These are phyloP conservation scores for Tothia fuscella DNA, from an alignment of 2,329 filamentous ascomycete species.

Conservation along the genomic window DNA sequence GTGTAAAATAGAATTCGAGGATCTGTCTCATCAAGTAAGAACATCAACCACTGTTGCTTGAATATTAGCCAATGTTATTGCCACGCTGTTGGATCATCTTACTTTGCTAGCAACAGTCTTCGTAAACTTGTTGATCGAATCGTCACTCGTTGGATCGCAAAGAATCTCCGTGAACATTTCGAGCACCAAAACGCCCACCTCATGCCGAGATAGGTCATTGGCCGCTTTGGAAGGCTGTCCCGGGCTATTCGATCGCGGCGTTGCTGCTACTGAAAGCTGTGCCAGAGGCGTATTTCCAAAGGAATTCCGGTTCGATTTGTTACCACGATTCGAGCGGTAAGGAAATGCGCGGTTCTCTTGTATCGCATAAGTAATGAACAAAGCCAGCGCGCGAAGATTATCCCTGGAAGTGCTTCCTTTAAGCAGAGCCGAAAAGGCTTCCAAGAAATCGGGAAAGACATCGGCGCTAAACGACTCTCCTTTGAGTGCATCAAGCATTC, in stretches of 20 bases:
- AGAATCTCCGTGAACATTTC: constrained; percentile 67
- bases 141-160: constrained; percentile 57
- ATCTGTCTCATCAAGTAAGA: constrained; percentile 78
- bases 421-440: constrained; percentile 67
- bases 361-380: constrained; percentile 88
- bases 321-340: constrained; percentile 12
- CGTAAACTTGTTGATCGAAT: constrained; percentile 74
- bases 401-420: constrained; percentile 73
- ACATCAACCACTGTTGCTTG: constrained; percentile 89
- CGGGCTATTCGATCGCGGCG: background rate
- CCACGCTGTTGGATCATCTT: constrained; percentile 20
- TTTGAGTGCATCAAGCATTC: constrained; percentile 81
- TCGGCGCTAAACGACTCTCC: constrained; percentile 63
- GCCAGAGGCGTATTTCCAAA: constrained; percentile 15
- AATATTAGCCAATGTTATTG: constrained; percentile 2
- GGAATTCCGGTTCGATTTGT: constrained; percentile 21
- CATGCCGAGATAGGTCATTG: constrained; percentile 42
- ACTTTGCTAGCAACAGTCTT: constrained; percentile 93
- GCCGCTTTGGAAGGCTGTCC: background rate
- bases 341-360: constrained; percentile 45
- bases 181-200: constrained; percentile 63
- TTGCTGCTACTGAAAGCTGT: background rate
- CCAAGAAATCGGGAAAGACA: constrained; percentile 63
- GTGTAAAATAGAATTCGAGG: constrained; percentile 71
- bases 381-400: constrained; percentile 70